Base-by-base conservation (phyloP, 257 asterid genomes). In the Solanum arcanum region DNA sequence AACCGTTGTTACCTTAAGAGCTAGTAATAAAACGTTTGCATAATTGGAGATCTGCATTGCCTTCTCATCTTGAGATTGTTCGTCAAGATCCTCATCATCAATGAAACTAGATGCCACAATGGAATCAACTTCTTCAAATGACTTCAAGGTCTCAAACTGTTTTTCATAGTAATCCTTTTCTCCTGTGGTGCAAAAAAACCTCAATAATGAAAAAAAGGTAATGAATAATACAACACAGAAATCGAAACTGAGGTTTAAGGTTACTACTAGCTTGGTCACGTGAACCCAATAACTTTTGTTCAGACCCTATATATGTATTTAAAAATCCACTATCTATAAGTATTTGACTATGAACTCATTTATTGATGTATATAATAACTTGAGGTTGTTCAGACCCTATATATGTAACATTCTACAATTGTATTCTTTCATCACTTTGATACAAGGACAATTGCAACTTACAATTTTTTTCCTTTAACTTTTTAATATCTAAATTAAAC, bases 1-100 rank as follows among this genome's bases (percentile, higher is more conserved):
- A 80, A 80, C 49, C 16, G 16, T 18, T 29, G 73, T 90, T 81
- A 96, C 99, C 98, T 97, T 97, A 25, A 95, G 90, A 39, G 90
- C 92, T 83, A 97, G 93, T 41, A 97, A 94, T 37, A 95, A 49
- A 87, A 97, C 29, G 81, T 97, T 97, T 18, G 98, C 95, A 81
- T 90, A 97, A 81, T 95, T 97, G 31, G 99, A 97, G 60, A 94
- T 94, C 90, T 15, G 93, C 99, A 97, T 97, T 27, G 99, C 99
- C 89, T 91, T 90, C 93, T 97, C 98, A 3, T 97, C 94, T 62
- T 93, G 93, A 49, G 87, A 88, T 90, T 90, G 94, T 89, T 95
- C 98, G 80, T 90, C 94, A 18, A 83, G 76, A 90, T 93, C 97
- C 31, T 93, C 98, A 70, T 92, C 94, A 23, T 93, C 94, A n/a